Conservation (phyloP, 1,284 basidiomycete species). For the Cystobasidium pallidum region DNA sequence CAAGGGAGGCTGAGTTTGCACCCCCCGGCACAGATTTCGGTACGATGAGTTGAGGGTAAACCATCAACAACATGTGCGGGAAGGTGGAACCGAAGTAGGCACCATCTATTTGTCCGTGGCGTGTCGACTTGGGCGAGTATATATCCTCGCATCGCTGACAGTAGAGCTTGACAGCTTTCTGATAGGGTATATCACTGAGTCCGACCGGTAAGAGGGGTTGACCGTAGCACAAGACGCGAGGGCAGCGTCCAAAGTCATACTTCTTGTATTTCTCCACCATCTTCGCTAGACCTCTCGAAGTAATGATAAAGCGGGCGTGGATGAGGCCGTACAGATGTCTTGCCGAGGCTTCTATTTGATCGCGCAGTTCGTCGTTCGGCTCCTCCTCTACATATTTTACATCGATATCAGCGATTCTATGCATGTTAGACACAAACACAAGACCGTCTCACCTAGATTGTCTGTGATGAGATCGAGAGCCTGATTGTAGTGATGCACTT, state of each 20-base stretch:
- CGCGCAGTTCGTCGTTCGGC: conserved; percentile 60
- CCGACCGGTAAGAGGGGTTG: conserved; percentile 94
- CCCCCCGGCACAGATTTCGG: conserved; percentile 62
- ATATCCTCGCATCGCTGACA: conserved; percentile 96
- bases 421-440: not conserved
- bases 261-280: conserved; percentile 91
- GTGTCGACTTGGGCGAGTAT: conserved; percentile 89
- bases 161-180: conserved; percentile 95
- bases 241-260: conserved; percentile 93
- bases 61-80: conserved; percentile 91
- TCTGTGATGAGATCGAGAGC: conserved; percentile 96
- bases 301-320: conserved; percentile 95
- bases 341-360: conserved; percentile 79
- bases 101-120: conserved; percentile 92
- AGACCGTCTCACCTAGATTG: conserved; percentile 65
- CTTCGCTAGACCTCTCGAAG: conserved; percentile 85
- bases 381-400: conserved; percentile 56
- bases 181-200: conserved; percentile 87
- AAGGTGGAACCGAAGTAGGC: conserved; percentile 95
- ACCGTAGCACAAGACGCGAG: conserved; percentile 86
- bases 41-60: conserved; percentile 87
- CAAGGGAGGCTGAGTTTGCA: conserved; percentile 39
- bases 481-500: conserved; percentile 91
- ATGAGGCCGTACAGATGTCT: conserved; percentile 92
- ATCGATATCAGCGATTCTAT: not conserved